Base-by-base conservation (phyloP, 768 basidiomycete genomes). In the Pleurotus tuber-regium region DNA sequence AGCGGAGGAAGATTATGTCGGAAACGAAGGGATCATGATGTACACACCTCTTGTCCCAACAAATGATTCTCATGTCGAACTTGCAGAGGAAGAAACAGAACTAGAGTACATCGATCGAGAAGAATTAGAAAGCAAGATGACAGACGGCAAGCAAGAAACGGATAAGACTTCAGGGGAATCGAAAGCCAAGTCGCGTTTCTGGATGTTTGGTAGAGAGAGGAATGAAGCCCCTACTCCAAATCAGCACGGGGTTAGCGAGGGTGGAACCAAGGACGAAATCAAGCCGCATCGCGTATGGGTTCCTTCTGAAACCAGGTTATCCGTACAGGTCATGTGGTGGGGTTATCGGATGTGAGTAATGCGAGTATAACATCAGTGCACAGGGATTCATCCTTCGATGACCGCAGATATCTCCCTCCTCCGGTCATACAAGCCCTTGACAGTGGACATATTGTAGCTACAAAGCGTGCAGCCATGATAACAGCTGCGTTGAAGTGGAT, bases 251-350 rank as follows among this genome's bases (percentile, higher is more conserved):
- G 39, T 42, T 6, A 26, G 36, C 35, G 44, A 36, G 8, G 21
- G 19, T 46, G 40, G 56, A 43, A 43, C 26, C 16, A 39, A 46
- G 53, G 56, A 62, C 62, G 36, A 57, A 69, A 46, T 21, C 53
- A 11, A 53, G 16, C 46, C 46, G 18, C 31, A 48, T 4, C 73
- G 56, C 51, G 61, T 72, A 28, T 92, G 89, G 87, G 71, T 88
- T 16, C 90, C 90, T 2, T 90, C 87, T 2, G 75, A 77, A 9
- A 86, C 83, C 7, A 80, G 89, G 53, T 67, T 92, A 24, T 90
- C 89, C 7, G 65, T 92, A 4, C 76, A 90, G 58, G 82, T 83
- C 2, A 78, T 80, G 51, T 92, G 90, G 90, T 80, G 87, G 84
- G 89, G 89, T 3, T 92, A 86, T 60, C 73, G 88, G 33, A 67